Conservation (phyloP, 1,284 basidiomycete species). For the Trichosporon asahii region DNA sequence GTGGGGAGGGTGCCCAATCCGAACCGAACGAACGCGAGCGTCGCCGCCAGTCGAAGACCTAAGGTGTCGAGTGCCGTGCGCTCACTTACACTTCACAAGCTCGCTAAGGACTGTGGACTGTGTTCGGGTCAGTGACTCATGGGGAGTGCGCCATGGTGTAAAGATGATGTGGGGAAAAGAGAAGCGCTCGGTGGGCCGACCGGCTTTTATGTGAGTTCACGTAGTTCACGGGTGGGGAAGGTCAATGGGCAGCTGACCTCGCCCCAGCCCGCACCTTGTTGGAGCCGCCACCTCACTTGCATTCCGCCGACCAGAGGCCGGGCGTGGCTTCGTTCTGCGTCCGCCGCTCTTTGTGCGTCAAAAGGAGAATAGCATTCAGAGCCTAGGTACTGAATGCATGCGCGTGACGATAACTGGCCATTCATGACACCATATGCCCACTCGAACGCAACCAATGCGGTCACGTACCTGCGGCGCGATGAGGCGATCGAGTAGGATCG, state of each 20-base stretch:
- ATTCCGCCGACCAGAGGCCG: not conserved
- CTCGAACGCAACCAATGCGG: not conserved
- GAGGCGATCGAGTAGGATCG: not conserved
- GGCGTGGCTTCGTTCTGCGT: not conserved
- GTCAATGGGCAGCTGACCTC: not conserved
- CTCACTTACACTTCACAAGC: conserved; percentile 4
- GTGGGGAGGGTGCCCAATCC: not conserved
- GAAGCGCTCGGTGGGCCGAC: not conserved
- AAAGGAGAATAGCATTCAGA: not conserved
- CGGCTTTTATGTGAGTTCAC: not conserved
- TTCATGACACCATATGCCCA: not conserved
- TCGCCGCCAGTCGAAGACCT: not conserved
- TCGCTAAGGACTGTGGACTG: not conserved
- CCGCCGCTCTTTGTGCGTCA: not conserved
- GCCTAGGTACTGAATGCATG: not conserved
- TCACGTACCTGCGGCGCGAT: not conserved
- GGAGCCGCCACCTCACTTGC: not conserved
- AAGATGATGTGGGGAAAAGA: not conserved
- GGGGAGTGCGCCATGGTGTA: conserved; percentile 1
- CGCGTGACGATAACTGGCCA: not conserved
- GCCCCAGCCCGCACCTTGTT: not conserved
- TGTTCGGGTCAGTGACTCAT: conserved; percentile 5
- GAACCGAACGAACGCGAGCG: conserved; percentile 2
- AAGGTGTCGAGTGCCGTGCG: not conserved
- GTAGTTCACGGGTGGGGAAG: not conserved